A percentile compares a stretch with the other conserved stretches of the same genome.
Conservation (phyloP, 2,329 filamentous ascomycete species). For the Teratosphaeria nubilosa region DNA sequence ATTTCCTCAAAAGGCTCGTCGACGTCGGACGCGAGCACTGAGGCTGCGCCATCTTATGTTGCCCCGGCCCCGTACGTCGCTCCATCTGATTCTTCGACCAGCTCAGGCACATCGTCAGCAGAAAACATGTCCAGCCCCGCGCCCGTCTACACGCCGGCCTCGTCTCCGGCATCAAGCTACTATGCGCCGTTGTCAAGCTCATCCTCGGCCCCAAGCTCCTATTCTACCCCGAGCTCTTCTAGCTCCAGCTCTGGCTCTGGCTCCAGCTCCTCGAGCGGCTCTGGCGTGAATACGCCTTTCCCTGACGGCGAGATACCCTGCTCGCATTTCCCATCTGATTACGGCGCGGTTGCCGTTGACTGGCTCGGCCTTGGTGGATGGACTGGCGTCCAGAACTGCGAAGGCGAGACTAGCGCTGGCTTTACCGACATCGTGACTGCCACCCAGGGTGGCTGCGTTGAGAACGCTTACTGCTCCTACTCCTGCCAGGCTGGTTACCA, state of each 20-base stretch:
- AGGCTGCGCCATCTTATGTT: not conserved
- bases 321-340: slow-evolving; percentile 63
- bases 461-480: slow-evolving; percentile 76
- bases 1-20: slow-evolving; percentile 7
- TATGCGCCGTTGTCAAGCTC: not conserved
- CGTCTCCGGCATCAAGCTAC: not conserved
- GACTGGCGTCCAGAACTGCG: slow-evolving; percentile 59
- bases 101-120: not conserved
- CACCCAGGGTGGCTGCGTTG: slow-evolving; percentile 52
- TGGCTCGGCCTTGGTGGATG: slow-evolving; percentile 66
- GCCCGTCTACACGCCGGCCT: not conserved
- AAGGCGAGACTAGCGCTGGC: slow-evolving; percentile 17
- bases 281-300: slow-evolving; percentile 56
- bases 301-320: slow-evolving; percentile 65
- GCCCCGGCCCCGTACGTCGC: not conserved
- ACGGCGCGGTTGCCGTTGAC: slow-evolving; percentile 62
- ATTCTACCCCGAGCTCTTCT: slow-evolving; percentile 8
- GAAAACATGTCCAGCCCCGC: not conserved
- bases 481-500: slow-evolving; percentile 84
- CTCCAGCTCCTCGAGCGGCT: slow-evolving; percentile 11
- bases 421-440: slow-evolving; percentile 54
- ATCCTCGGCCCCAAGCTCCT: slow-evolving; percentile 13
- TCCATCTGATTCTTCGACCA: slow-evolving; percentile 1
- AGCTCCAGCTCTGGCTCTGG: slow-evolving; percentile 11
- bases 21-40: not conserved